These are phyloP conservation scores for Russula compacta DNA, from an alignment of 768 basidiomycete genomes.

Conservation along the genomic window DNA sequence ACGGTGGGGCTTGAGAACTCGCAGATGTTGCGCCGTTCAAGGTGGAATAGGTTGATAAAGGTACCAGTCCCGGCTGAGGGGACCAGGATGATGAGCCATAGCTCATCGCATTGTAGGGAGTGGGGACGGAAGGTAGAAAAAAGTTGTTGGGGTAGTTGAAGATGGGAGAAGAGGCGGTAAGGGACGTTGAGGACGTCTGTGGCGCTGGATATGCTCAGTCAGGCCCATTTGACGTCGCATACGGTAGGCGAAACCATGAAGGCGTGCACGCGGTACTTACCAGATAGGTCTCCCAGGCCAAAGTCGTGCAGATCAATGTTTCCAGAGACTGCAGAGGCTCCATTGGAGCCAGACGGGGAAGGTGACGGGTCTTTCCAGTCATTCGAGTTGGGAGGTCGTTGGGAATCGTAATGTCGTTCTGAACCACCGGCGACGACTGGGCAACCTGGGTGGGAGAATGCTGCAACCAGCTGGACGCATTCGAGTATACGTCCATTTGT, in stretches of 20 bases:
- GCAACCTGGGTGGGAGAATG: slow-evolving; percentile 26
- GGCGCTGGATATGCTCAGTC: slow-evolving; percentile 23
- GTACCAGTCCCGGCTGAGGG: slow-evolving; percentile 34
- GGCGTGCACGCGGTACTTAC: slow-evolving; percentile 17
- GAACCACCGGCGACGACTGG: slow-evolving; percentile 9
- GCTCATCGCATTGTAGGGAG: slow-evolving; percentile 44
- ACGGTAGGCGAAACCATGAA: neutral
- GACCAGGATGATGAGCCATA: slow-evolving; percentile 47
- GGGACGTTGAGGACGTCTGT: slow-evolving; percentile 32
- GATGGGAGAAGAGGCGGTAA: slow-evolving; percentile 33
- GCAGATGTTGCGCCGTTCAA: slow-evolving; percentile 65
- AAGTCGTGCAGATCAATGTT: slow-evolving; percentile 24
- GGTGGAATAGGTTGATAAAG: slow-evolving; percentile 68
- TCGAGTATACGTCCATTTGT: slow-evolving; percentile 39
- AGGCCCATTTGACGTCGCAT: neutral
- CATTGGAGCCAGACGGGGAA: slow-evolving; percentile 22
- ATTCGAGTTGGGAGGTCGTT: slow-evolving; percentile 24
- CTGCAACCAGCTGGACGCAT: slow-evolving; percentile 34
- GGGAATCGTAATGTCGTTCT: slow-evolving; percentile 12
- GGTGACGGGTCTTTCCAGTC: slow-evolving; percentile 33
- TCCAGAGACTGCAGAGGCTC: slow-evolving; percentile 23
- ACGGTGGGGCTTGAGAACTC: slow-evolving; percentile 29
- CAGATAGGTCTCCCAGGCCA: slow-evolving; percentile 18
- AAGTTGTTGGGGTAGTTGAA: slow-evolving; percentile 30
- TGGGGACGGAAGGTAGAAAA: slow-evolving; percentile 33